Base-by-base conservation (phyloP, 345 rosid genomes). In the Populus davidiana region DNA sequence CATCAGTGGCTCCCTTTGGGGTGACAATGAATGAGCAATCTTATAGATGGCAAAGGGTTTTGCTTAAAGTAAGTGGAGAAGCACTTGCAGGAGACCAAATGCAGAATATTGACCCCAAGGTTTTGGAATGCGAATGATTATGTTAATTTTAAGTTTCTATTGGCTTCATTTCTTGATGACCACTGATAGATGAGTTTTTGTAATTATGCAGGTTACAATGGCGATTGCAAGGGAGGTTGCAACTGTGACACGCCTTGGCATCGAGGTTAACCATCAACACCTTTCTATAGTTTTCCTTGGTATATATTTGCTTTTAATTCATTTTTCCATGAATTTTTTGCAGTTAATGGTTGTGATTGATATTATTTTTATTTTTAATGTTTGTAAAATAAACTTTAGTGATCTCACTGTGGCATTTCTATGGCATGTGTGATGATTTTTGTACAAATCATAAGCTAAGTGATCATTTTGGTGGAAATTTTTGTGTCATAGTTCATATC, bases 41-140 rank as follows among this genome's bases (percentile, higher is more conserved):
- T 56, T 78, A 77, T 82, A 95, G 85, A 82, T 95, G 99, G 98
- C 90, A 72, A 81, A 93, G 99, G 85, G 99, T 92, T 74, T 89
- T 93, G 86, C 99, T 95, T 75, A 95, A 95, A 87, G 99, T 93
- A 56, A 95, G 97, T 68, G 98, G 97, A 74, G 98, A 95, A 90
- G 99, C 99, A 73, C 98, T 95, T 75, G 97, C 98, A 0, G 98
- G 99, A 41, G 97, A 95, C 81, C 86, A 81, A 29, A 31, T 73
- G 17, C 97, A 95, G 80, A 93, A 93, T 69, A 93, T 95, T 61
- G 97, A 92, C 75, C 98, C 97, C 5, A 95, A 93, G 96, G 99
- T 93, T 84, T 17, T 54, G 33, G 12, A 11, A 77, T 27, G 35
- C 52, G 29, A 66, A 78, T 78, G 27, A 61, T 76, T 65, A n/a